Evolutionary conservation across 176 grass and related monocot species (phyloP).

Genomic region (Cocos nucifera): DNA sequence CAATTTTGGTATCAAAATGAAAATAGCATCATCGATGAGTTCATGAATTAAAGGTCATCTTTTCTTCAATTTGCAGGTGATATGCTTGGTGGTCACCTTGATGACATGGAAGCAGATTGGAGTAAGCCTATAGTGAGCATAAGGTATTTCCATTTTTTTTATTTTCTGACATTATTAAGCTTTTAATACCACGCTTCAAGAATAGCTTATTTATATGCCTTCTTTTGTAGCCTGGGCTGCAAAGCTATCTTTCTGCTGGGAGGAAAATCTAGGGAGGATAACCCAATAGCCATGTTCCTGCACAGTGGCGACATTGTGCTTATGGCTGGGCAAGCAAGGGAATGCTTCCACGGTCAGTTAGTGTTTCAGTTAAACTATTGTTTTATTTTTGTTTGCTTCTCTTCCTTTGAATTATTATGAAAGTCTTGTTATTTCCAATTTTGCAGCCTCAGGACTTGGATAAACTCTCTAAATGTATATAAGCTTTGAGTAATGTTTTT

Average conservation of each 20-base stretch:
- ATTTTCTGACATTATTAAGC: background rate
- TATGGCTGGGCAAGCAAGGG: constrained; percentile 77
- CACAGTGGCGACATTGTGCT: constrained; percentile 73
- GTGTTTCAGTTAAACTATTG: background rate
- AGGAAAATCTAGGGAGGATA: constrained; percentile 71
- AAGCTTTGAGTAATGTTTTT: too few relatives aligned
- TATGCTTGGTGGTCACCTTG: constrained; percentile 90
- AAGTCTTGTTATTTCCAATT: too few relatives aligned
- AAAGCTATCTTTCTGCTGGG: constrained; percentile 91
- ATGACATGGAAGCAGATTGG: constrained; percentile 99
- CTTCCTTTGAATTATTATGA: background rate
- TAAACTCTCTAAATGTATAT: too few relatives aligned
- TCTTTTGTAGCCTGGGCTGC: constrained; percentile 58
- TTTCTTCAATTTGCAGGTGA: constrained; percentile 46
- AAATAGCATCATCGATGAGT: too few relatives aligned
- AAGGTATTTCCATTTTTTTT: constrained; percentile 36
- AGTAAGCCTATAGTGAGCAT: constrained; percentile 93
- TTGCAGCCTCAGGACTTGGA: too few relatives aligned
- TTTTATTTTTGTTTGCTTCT: background rate
- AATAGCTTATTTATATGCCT: background rate
- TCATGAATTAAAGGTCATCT: constrained; percentile 1
- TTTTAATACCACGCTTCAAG: constrained; percentile 4
- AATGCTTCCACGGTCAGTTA: constrained; percentile 74
- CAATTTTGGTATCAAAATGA: too few relatives aligned
- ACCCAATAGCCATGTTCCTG: constrained; percentile 69